These are phyloP conservation scores for Penicillium glabrum DNA, from an alignment of 2,329 filamentous ascomycete species.

Conservation along the genomic window DNA sequence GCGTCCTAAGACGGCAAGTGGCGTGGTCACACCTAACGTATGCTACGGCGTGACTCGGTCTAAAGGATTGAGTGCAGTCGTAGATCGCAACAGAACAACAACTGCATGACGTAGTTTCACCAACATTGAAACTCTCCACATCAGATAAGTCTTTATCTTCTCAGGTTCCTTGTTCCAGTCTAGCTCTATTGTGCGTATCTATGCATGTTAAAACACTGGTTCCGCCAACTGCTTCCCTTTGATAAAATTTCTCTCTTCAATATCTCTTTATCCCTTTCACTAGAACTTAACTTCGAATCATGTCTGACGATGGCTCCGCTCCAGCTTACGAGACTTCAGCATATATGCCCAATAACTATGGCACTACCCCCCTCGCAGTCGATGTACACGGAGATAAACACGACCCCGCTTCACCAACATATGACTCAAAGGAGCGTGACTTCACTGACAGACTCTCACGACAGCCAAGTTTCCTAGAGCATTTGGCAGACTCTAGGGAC, in stretches of 20 bases:
- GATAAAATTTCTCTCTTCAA: background rate
- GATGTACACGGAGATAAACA: background rate
- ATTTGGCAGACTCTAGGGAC: no score
- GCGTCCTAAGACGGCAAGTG: background rate
- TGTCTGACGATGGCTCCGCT: background rate
- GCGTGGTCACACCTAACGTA: background rate
- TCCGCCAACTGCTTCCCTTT: no score
- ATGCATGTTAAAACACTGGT: no score
- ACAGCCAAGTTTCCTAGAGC: no score
- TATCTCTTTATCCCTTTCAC: background rate
- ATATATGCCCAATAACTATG: background rate
- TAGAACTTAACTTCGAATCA: background rate
- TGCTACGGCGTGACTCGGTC: no score
- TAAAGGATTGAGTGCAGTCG: background rate
- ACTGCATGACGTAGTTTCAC: background rate
- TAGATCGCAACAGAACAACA: background rate
- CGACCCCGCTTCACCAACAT: background rate
- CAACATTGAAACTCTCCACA: background rate
- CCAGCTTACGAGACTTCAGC: background rate
- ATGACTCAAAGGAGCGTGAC: constrained; percentile 23
- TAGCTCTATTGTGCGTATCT: no score
- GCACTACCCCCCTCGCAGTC: background rate
- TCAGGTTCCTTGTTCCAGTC: no score
- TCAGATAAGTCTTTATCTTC: background rate
- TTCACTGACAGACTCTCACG: constrained; percentile 18